Conservation (phyloP, 257 asterid genomes). For the Solanum neorickii region DNA sequence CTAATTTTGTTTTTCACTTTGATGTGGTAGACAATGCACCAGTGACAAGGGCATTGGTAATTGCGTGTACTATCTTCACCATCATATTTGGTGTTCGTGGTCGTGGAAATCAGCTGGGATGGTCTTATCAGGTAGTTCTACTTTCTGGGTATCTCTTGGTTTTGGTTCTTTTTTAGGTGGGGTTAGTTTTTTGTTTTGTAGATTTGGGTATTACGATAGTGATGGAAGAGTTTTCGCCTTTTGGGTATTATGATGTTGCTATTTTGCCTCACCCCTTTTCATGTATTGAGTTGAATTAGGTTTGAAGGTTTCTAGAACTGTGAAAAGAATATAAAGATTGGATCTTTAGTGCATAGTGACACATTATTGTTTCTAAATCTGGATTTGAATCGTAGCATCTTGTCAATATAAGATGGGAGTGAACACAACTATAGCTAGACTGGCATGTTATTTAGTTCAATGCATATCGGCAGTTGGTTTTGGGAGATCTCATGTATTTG, state of each 20-base stretch:
- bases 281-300: not conserved
- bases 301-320: not conserved
- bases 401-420: too few species aligned
- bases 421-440: not conserved
- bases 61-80: slow-evolving; percentile 76
- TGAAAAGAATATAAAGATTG: not conserved
- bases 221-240: not conserved
- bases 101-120: slow-evolving; percentile 54
- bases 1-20: not conserved
- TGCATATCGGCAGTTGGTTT: not conserved
- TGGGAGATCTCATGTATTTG: not conserved
- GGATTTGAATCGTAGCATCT: not conserved
- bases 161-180: not conserved
- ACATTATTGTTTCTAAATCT: not conserved
- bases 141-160: not conserved
- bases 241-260: not conserved
- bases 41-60: slow-evolving; percentile 59
- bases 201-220: not conserved
- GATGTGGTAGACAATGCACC: slow-evolving; percentile 69
- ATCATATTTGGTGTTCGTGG: slow-evolving; percentile 82
- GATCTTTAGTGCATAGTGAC: not conserved
- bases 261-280: not conserved
- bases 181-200: not conserved
- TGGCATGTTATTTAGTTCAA: not conserved
- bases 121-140: slow-evolving; percentile 74